phyloP scores from a whole-genome alignment of 2,329 filamentous ascomycete genomes.

The Calonectria hongkongensis region DNA sequence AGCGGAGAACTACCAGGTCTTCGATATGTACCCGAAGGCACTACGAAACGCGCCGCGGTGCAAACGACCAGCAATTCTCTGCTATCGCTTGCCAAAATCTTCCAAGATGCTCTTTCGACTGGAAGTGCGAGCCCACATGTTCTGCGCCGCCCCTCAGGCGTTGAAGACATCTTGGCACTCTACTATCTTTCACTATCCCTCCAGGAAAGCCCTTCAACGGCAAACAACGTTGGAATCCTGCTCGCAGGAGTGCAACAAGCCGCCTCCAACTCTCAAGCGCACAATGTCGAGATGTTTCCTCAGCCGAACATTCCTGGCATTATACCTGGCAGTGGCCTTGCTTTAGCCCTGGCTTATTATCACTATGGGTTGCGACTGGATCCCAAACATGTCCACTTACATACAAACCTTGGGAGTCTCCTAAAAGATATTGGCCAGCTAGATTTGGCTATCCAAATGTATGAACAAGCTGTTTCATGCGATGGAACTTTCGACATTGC shows the following conservation, averaged over 20 bases:
- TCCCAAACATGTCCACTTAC: slow-evolving; percentile 92
- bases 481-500: slow-evolving; percentile 98
- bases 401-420: slow-evolving; percentile 95
- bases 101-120: slow-evolving; percentile 94
- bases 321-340: slow-evolving; percentile 88
- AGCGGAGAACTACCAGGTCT: slow-evolving; percentile 88
- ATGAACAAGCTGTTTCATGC: slow-evolving; percentile 93
- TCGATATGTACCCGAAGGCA: slow-evolving; percentile 78
- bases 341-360: slow-evolving; percentile 93
- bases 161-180: slow-evolving; percentile 93
- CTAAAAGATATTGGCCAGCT: slow-evolving; percentile 97
- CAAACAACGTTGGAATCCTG: slow-evolving; percentile 97
- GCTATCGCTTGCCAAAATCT: slow-evolving; percentile 96
- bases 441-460: slow-evolving; percentile 95
- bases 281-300: slow-evolving; percentile 38
- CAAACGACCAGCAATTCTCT: slow-evolving; percentile 97
- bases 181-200: slow-evolving; percentile 97
- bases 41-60: slow-evolving; percentile 85
- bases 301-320: slow-evolving; percentile 82
- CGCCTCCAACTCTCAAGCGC: slow-evolving; percentile 56
- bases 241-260: slow-evolving; percentile 93
- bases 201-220: slow-evolving; percentile 96
- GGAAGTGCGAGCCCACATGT: slow-evolving; percentile 74
- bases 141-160: slow-evolving; percentile 80
- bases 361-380: slow-evolving; percentile 94